These are phyloP conservation scores for Albatrellus ellisii DNA, from an alignment of 768 basidiomycete species.

Conservation along the genomic window DNA sequence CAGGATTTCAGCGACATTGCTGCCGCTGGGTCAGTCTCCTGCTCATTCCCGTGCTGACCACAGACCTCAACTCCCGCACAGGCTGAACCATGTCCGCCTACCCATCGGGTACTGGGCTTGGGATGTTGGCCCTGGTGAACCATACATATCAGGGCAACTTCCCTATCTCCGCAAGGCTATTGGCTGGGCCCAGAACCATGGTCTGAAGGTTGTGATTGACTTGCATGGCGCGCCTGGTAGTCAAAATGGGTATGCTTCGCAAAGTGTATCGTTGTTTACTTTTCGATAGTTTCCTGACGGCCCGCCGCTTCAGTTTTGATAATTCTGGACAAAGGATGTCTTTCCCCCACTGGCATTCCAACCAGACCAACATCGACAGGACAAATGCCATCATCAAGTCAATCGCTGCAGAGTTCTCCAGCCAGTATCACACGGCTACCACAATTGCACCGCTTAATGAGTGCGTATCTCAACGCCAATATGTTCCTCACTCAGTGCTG, in stretches of 20 bases:
- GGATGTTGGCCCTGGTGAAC: slow-evolving; percentile 66
- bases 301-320: slow-evolving; percentile 40
- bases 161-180: slow-evolving; percentile 56
- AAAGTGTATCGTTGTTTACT: neutral
- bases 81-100: slow-evolving; percentile 71
- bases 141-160: slow-evolving; percentile 66
- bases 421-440: slow-evolving; percentile 40
- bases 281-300: neutral
- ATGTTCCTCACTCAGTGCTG: neutral
- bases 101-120: slow-evolving; percentile 91
- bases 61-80: slow-evolving; percentile 18
- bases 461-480: slow-evolving; percentile 23
- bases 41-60: neutral
- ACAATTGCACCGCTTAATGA: slow-evolving; percentile 72
- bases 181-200: slow-evolving; percentile 53
- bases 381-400: slow-evolving; percentile 51
- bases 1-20: slow-evolving; percentile 65
- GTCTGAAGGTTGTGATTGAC: slow-evolving; percentile 75
- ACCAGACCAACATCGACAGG: slow-evolving; percentile 50
- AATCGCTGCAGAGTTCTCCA: slow-evolving; percentile 46
- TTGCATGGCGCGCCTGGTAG: slow-evolving; percentile 62
- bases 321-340: slow-evolving; percentile 61
- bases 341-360: slow-evolving; percentile 59
- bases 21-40: slow-evolving; percentile 46
- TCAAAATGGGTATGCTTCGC: slow-evolving; percentile 53